These are phyloP conservation scores for Chlamydomonas urium DNA, from an alignment of 139 green algal genomes.

Conservation along the genomic window DNA sequence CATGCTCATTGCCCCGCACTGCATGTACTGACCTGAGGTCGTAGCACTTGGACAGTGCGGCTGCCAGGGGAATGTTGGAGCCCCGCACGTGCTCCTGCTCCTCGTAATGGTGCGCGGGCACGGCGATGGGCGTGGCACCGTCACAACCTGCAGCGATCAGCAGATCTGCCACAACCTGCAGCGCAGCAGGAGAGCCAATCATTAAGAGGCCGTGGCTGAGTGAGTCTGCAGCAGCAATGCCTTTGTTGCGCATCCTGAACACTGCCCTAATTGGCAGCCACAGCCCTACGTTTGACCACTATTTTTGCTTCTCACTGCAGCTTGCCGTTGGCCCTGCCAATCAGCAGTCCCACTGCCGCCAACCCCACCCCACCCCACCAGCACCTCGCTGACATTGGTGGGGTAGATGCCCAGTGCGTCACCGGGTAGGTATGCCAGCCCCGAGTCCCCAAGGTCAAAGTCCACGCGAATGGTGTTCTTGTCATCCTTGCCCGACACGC, in stretches of 20 bases:
- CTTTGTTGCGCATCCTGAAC: no score
- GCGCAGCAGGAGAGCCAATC: no score
- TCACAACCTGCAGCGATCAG: neutral
- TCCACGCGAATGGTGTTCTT: constrained; percentile 82
- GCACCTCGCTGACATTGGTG: constrained; percentile 59
- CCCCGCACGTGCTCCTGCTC: constrained; percentile 1
- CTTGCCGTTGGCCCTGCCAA: no score
- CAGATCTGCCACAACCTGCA: neutral
- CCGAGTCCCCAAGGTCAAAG: constrained; percentile 72
- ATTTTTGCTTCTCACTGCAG: no score
- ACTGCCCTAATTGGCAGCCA: no score
- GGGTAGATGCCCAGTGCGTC: constrained; percentile 84
- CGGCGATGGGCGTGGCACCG: neutral
- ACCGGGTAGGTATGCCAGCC: constrained; percentile 69
- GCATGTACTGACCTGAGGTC: constrained; percentile 56
- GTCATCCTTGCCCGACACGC: constrained; percentile 44
- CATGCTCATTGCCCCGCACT: no score
- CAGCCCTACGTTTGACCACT: no score
- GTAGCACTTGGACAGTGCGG: constrained; percentile 68
- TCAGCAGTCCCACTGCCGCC: no score
- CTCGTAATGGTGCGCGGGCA: constrained; percentile 75
- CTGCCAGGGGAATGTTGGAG: constrained; percentile 40
- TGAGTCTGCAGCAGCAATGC: no score
- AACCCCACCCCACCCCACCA: no score
- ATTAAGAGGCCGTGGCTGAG: no score